Percentiles rank a stretch among this genome's conserved stretches.
Conservation (phyloP, 1,139 yeast species). For the Geotrichum carabidarum region DNA sequence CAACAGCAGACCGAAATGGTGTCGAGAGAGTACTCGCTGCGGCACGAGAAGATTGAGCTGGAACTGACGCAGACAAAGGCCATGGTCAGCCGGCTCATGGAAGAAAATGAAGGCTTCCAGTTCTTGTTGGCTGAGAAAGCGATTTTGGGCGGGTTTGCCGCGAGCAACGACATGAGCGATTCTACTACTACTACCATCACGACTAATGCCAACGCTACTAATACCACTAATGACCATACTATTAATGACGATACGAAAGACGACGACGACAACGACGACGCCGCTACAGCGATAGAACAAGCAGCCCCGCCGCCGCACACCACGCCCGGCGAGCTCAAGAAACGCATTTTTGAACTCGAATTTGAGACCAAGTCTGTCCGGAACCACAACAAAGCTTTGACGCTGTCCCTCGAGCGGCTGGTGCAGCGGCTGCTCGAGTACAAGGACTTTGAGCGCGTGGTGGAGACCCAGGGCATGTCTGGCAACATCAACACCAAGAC, state of each 20-base stretch:
- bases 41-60: conserved; percentile 30
- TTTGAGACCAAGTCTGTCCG: conserved; percentile 3
- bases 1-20: conserved; percentile 34
- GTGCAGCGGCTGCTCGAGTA: conserved; percentile 35
- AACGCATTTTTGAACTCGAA: conserved; percentile 13
- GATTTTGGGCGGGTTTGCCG: conserved; percentile 18
- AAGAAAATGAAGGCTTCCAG: conserved; percentile 38
- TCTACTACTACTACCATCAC: neutral
- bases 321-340: conserved; percentile 1
- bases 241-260: neutral
- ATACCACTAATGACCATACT: neutral
- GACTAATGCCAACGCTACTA: neutral
- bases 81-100: conserved; percentile 31
- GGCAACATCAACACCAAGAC: conserved; percentile 25
- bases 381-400: conserved; percentile 18
- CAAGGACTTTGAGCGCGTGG: conserved; percentile 31
- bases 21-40: conserved; percentile 31
- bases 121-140: conserved; percentile 36
- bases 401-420: conserved; percentile 30
- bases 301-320: neutral
- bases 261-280: neutral
- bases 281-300: neutral
- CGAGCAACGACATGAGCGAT: neutral
- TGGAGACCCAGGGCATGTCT: conserved; percentile 24
- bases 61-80: conserved; percentile 31